Base-by-base conservation (phyloP, 176 grass and related monocot genomes). In the Pharus latifolius region DNA sequence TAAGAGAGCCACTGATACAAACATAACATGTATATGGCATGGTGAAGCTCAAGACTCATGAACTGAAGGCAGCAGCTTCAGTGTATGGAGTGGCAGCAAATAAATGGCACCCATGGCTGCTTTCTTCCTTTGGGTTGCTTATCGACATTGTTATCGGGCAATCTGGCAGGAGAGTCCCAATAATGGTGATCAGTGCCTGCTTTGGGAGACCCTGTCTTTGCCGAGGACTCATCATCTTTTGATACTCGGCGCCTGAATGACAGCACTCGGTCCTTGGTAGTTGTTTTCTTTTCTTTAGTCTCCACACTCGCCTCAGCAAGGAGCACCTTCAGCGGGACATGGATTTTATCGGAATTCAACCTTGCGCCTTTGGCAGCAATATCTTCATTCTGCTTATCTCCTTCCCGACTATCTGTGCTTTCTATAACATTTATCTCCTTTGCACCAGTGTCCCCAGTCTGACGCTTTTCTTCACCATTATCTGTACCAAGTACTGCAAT, bases 81-180 rank as follows among this genome's bases (percentile, higher is more conserved):
- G 49, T 68, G 67, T 8, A 65, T 64, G 1, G 88, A 91, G 34
- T 70, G 72, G 6, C 88, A 91, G 67, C 88, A 91, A 15, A 78
- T 84, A 34, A 91, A 91, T 22, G 80, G 76, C 30, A 69, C 54
- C 88, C 88, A 91, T 20, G 76, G 48, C 59, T 87, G 84, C 45
- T 78, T 89, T 56, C 29, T 86, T 52, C 20, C 80, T 84, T 74
- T 81, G 23, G 79, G 54, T 15, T 55, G 80, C 60, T 72, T 87
- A 14, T 70, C 70, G 3, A 38, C 56, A 11, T 81, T 48, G 62
- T 59, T 56, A 14, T 45, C 31, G 11, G 72, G 80, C 67, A 91
- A 49, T 40, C 63, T 87, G 11, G 72, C 88, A 23, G 80, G 80
- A 30, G 84, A 91, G 44, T 68, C 57, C 88, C 88, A 91, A 20